Evolutionary conservation across 306 rosid genomes (phyloP).

Genomic region (Echinosophora koreensis): DNA sequence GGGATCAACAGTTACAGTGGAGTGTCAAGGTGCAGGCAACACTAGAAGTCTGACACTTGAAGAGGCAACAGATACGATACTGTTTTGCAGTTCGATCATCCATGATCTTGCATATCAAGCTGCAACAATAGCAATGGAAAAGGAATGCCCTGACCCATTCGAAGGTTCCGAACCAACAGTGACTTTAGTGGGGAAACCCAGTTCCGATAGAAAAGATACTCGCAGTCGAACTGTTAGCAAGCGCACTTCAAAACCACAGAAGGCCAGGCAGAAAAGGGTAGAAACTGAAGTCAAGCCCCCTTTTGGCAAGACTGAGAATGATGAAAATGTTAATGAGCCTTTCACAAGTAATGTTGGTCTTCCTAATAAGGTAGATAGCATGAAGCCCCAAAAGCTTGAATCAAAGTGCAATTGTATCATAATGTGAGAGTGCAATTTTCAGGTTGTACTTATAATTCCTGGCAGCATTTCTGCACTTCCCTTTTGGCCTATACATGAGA

Average conservation of each 20-base stretch:
- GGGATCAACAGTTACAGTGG: constrained; percentile 81
- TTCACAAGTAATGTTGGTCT: constrained; percentile 61
- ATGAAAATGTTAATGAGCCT: constrained; percentile 70
- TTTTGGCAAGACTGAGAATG: constrained; percentile 64
- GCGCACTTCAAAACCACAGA: constrained; percentile 65
- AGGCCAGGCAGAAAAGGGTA: constrained; percentile 60
- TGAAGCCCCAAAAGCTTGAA: constrained; percentile 85
- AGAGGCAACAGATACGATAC: constrained; percentile 95
- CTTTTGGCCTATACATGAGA: constrained; percentile 22
- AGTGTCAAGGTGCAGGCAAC: constrained; percentile 68
- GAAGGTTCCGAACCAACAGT: constrained; percentile 81
- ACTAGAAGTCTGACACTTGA: constrained; percentile 86
- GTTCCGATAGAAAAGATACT: constrained; percentile 60
- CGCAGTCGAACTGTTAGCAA: constrained; percentile 58
- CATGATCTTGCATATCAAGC: constrained; percentile 91
- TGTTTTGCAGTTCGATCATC: constrained; percentile 93
- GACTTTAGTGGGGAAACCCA: constrained; percentile 75
- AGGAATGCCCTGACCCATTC: constrained; percentile 62
- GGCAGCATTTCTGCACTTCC: constrained; percentile 29
- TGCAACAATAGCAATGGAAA: constrained; percentile 81
- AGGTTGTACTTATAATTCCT: constrained; percentile 24
- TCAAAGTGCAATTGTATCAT: constrained; percentile 93
- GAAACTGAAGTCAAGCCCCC: constrained; percentile 64
- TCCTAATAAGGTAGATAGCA: constrained; percentile 74
- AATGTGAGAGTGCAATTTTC: constrained; percentile 71